These are phyloP conservation scores for Lobosporangium transversale DNA, from an alignment of 192 early-diverging fungal species.

Conservation along the genomic window DNA sequence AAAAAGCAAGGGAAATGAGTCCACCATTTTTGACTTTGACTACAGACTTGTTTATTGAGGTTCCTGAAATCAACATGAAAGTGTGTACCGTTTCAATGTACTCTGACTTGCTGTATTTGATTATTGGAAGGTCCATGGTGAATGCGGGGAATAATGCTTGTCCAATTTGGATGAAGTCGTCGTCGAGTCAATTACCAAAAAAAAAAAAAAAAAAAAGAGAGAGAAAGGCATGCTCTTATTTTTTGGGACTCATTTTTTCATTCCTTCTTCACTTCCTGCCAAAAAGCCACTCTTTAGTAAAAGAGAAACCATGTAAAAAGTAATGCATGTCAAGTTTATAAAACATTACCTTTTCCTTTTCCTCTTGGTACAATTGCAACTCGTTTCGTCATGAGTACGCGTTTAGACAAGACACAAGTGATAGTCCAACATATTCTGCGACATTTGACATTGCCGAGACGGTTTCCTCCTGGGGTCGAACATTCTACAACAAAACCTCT, in stretches of 20 bases:
- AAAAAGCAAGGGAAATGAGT: background rate
- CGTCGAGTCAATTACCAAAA: background rate
- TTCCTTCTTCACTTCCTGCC: too few species aligned
- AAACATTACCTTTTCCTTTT: background rate
- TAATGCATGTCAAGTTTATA: background rate
- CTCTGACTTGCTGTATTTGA: slow-evolving; percentile 82
- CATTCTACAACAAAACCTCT: slow-evolving; percentile 14
- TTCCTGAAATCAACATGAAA: slow-evolving; percentile 15
- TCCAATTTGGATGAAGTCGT: background rate
- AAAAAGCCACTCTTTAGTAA: too few species aligned
- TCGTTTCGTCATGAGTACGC: slow-evolving; percentile 12
- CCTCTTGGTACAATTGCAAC: background rate
- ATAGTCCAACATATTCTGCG: slow-evolving; percentile 44
- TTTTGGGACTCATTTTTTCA: too few species aligned
- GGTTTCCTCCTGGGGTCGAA: slow-evolving; percentile 16
- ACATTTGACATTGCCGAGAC: slow-evolving; percentile 22
- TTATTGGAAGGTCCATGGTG: slow-evolving; percentile 75
- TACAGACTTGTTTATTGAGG: background rate
- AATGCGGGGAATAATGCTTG: background rate
- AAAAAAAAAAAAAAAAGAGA: background rate
- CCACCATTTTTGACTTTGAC: background rate
- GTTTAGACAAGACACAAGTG: slow-evolving; percentile 34
- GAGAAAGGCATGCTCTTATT: background rate
- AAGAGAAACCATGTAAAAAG: too few species aligned
- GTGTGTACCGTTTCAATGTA: slow-evolving; percentile 92